phyloP scores from a whole-genome alignment of 2,329 filamentous ascomycete species.

The Cladosporium sp. region DNA sequence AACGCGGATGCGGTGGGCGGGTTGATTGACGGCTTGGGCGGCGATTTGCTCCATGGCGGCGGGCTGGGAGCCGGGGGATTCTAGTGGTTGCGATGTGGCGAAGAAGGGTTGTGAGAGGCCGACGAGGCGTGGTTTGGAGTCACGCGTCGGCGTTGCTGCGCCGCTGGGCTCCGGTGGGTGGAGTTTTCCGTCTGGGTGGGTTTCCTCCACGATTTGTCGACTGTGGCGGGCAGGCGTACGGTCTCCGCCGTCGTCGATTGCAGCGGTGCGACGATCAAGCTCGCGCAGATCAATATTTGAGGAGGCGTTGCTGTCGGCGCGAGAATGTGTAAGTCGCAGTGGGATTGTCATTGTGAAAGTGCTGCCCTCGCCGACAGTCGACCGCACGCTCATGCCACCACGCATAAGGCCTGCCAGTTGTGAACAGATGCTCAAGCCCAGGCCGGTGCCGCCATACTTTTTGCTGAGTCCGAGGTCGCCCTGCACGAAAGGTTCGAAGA shows the following conservation, averaged over 20 bases:
- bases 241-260: not conserved
- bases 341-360: constrained; percentile 83
- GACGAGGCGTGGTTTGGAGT: constrained; percentile 74
- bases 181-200: not conserved
- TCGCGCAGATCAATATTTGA: constrained; percentile 33
- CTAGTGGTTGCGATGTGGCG: constrained; percentile 48
- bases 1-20: constrained; percentile 67
- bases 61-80: constrained; percentile 61
- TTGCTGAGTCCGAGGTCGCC: constrained; percentile 87
- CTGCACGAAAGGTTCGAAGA: constrained; percentile 94
- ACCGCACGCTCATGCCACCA: constrained; percentile 71
- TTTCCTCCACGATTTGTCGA: constrained; percentile 22
- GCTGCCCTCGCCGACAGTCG: constrained; percentile 71
- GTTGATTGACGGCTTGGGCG: constrained; percentile 52
- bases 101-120: constrained; percentile 85
- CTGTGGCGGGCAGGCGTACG: constrained; percentile 22
- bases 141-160: constrained; percentile 33
- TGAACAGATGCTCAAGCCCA: constrained; percentile 85
- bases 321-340: constrained; percentile 71
- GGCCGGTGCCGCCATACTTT: constrained; percentile 84
- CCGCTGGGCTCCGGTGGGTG: constrained; percentile 40
- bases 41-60: constrained; percentile 66
- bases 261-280: constrained; percentile 11
- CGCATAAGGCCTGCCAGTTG: constrained; percentile 83
- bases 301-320: constrained; percentile 55